Evolutionary conservation across 1,284 basidiomycete species (phyloP), one percentile per base, ranked within the genome.

Genomic region (Cryptococcus wingfieldii): DNA sequence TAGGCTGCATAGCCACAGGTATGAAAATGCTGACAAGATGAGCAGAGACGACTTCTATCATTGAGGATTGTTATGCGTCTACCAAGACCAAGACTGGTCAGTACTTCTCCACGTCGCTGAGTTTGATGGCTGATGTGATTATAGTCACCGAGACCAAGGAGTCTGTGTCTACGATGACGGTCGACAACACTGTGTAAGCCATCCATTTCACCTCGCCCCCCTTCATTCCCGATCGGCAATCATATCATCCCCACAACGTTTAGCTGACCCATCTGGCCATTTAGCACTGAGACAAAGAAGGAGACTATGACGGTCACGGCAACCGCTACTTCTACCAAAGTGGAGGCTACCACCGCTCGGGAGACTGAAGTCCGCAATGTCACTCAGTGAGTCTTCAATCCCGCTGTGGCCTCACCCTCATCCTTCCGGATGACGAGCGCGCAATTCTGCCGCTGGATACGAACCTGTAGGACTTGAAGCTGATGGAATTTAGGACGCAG

Each of bases 11-110:
- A 23, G 23, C 23, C 23, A 23, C 23, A 23, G 23, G 23, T 23
- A 23, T 16, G 38, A 8, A 8, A 23, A 6, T 2, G 45, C 37
- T 39, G 25, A 25, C 18, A 10, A 12, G 9, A 42, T 9, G 34
- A 7, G 14, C 50, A 64, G 62, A 64, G 34, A 59, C 59, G 10
- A 64, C 59, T 5, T 56, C 57, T 16, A 55, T 61, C 31, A 53
- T 64, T 28, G 51, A 61, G 44, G n/a, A 37, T 19, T 64, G 59
- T 28, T 50, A 61, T 47, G 47, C 57, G 0, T 54, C 43, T 10
- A 58, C 62, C 16, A 34, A 47, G 18, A 55, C 47, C 16, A 5
- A 47, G 38, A 47, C 50, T 18, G 34, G 59, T 61, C 23, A 38
- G 59, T 53, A 23, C 37, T n/a, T 41, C 5, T 41, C 18, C 19